A percentile compares a stretch with the other conserved stretches of the same genome.
Conservation (phyloP, 2,329 filamentous ascomycete genomes). For the Aureobasidium leucospermi region DNA sequence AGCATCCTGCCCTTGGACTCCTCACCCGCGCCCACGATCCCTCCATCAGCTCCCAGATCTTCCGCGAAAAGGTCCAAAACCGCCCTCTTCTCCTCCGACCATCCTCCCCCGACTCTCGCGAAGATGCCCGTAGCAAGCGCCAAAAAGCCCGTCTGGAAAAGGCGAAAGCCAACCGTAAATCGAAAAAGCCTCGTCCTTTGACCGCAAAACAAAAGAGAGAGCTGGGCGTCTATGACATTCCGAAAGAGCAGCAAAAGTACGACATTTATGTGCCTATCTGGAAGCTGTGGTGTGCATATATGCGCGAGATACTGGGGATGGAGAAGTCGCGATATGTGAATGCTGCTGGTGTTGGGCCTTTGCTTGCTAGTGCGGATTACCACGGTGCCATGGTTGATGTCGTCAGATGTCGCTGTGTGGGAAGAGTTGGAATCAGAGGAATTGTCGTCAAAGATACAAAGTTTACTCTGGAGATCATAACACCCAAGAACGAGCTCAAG, state of each 20-base stretch:
- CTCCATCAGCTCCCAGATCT: conserved; percentile 62
- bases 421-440: conserved; percentile 73
- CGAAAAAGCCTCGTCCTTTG: conserved; percentile 58
- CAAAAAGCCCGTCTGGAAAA: conserved; percentile 31
- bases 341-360: conserved; percentile 55
- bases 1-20: conserved; percentile 46
- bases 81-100: conserved; percentile 73
- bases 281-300: conserved; percentile 74
- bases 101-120: conserved; percentile 54
- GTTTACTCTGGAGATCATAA: conserved; percentile 80
- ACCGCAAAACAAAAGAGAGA: conserved; percentile 71
- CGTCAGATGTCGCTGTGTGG: conserved; percentile 70
- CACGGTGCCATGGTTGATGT: conserved; percentile 82
- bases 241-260: conserved; percentile 62
- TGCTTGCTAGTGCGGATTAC: conserved; percentile 79
- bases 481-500: conserved; percentile 62
- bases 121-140: conserved; percentile 46
- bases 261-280: conserved; percentile 71
- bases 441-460: conserved; percentile 86
- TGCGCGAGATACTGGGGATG: conserved; percentile 68
- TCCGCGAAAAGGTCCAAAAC: conserved; percentile 73
- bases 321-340: conserved; percentile 43
- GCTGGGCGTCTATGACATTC: conserved; percentile 67
- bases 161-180: conserved; percentile 22
- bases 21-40: conserved; percentile 74